Percentiles rank a stretch among this genome's conserved stretches.
Evolutionary conservation across 1,284 basidiomycete genomes (phyloP).

Genomic region (Ustilago crameri): DNA sequence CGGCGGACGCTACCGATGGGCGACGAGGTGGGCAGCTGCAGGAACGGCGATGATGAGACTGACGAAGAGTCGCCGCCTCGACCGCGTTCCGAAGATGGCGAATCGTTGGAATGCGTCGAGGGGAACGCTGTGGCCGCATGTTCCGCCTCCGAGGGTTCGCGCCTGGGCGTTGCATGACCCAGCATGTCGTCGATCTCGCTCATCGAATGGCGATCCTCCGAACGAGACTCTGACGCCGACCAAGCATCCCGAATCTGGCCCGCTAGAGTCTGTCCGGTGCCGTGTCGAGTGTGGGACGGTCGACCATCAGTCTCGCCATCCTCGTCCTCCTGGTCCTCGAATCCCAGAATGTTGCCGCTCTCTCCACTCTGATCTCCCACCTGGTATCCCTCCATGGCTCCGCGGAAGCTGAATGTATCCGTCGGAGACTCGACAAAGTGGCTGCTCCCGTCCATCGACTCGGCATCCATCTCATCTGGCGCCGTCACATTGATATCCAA

Average conservation of each 20-base stretch:
- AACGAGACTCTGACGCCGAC: constrained; percentile 3
- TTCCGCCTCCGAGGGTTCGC: constrained; percentile 4
- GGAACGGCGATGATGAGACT: constrained; percentile 18
- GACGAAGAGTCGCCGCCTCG: constrained; percentile 7
- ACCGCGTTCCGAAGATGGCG: constrained; percentile 20
- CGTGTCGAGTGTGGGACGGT: constrained; percentile 5
- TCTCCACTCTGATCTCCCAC: background rate
- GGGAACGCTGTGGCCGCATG: constrained; percentile 8
- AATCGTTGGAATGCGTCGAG: background rate
- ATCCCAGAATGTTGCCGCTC: background rate
- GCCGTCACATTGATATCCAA: constrained; percentile 37
- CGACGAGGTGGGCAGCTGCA: constrained; percentile 11
- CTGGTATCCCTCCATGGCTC: background rate
- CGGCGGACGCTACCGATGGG: background rate
- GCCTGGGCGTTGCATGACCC: background rate
- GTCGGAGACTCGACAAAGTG: constrained; percentile 32
- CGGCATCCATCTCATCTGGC: constrained; percentile 24
- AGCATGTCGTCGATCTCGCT: constrained; percentile 24
- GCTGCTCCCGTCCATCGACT: constrained; percentile 17
- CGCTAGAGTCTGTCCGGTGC: constrained; percentile 29
- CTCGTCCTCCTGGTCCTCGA: constrained; percentile 13
- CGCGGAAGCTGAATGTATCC: constrained; percentile 27
- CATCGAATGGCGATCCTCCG: constrained; percentile 10
- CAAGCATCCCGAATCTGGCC: constrained; percentile 36
- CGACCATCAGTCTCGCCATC: background rate